These are phyloP conservation scores for Penicillium sp. DNA, from an alignment of 2,329 filamentous ascomycete genomes.

Conservation along the genomic window DNA sequence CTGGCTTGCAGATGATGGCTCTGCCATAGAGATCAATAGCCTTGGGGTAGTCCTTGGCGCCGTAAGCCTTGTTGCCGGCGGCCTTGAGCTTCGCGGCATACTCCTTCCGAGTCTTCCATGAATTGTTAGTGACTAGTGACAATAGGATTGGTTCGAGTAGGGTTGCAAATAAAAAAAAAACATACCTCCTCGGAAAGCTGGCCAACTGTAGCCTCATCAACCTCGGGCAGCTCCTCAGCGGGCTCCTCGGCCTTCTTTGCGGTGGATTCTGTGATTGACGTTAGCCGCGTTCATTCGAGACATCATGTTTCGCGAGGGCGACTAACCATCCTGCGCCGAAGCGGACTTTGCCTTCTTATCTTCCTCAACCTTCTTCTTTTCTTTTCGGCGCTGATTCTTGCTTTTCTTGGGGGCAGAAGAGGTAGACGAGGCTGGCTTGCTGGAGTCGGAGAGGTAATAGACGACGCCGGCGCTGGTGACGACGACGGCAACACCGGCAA, in stretches of 20 bases:
- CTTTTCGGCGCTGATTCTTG: conserved; percentile 91
- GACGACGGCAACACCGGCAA: conserved; percentile 90
- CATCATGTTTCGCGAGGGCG: conserved; percentile 21
- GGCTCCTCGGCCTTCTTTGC: conserved; percentile 56
- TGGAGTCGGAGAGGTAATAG: conserved; percentile 76
- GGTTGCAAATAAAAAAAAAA: conserved; percentile 11
- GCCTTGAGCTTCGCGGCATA: conserved; percentile 92
- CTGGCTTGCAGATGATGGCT: conserved; percentile 94
- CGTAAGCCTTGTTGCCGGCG: conserved; percentile 94
- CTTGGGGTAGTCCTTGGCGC: conserved; percentile 87
- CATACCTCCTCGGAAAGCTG: conserved; percentile 53
- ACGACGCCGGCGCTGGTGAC: conserved; percentile 89
- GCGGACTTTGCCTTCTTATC: conserved; percentile 58
- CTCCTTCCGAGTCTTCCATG: conserved; percentile 72
- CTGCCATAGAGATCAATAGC: conserved; percentile 95
- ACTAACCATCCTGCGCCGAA: conserved; percentile 39
- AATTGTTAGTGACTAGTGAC: conserved; percentile 15
- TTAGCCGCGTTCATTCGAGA: conserved; percentile 17
- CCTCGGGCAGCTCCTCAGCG: conserved; percentile 71
- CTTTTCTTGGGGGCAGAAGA: conserved; percentile 65
- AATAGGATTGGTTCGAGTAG: neutral
- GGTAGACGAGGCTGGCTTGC: conserved; percentile 39
- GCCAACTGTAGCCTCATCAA: conserved; percentile 55
- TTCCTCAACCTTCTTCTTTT: conserved; percentile 56
- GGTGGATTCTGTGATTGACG: conserved; percentile 36